phyloP scores from a whole-genome alignment of 208 protist genomes.

The Leishmania amazonensis region DNA sequence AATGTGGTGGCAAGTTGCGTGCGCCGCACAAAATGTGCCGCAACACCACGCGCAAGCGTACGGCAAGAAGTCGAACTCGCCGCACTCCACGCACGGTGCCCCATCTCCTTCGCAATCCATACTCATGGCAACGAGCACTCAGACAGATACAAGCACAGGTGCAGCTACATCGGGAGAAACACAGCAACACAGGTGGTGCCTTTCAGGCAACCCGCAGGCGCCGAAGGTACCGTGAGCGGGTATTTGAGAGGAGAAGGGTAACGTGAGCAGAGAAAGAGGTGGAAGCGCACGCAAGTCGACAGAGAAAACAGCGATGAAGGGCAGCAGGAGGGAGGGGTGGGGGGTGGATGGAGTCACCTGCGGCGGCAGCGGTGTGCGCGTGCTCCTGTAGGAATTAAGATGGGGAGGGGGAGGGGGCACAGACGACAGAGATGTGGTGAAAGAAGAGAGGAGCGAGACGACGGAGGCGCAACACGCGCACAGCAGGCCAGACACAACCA shows the following conservation, averaged over 20 bases:
- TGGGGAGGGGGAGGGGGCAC: background rate
- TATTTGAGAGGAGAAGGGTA: slow-evolving; percentile 1
- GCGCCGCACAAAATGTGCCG: slow-evolving; percentile 55
- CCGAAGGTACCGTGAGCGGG: background rate
- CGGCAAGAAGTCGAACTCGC: slow-evolving; percentile 75
- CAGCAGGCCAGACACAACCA: too few relatives aligned
- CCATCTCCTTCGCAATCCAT: slow-evolving; percentile 63
- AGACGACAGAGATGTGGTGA: too few relatives aligned
- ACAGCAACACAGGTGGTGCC: background rate
- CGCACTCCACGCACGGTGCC: slow-evolving; percentile 60
- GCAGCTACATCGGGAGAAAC: background rate
- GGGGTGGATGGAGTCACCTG: background rate
- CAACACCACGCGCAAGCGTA: slow-evolving; percentile 54
- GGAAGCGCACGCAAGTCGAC: background rate
- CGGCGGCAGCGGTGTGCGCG: background rate
- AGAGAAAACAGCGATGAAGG: background rate
- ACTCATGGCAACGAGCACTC: slow-evolving; percentile 39
- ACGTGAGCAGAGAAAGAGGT: background rate
- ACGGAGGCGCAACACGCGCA: background rate
- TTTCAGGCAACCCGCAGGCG: background rate
- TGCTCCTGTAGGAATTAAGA: background rate
- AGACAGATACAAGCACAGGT: background rate
- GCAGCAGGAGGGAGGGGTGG: background rate
- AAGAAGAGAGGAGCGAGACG: background rate
- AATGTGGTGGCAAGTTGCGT: slow-evolving; percentile 51